A percentile compares a stretch with the other conserved stretches of the same genome.
phyloP scores from a whole-genome alignment of 2,329 filamentous ascomycete genomes.

The Metarhizium humberi region DNA sequence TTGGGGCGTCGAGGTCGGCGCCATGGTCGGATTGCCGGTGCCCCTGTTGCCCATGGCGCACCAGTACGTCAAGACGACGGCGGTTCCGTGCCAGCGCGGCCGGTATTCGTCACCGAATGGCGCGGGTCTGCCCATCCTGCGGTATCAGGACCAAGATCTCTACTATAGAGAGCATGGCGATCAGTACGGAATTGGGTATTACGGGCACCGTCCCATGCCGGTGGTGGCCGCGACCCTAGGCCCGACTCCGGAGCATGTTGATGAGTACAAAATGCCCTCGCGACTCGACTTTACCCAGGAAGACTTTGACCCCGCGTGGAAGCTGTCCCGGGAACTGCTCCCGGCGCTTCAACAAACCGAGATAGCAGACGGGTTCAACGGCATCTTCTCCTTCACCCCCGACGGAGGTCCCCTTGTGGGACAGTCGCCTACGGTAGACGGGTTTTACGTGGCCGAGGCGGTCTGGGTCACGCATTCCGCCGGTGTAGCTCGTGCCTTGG shows the following conservation, averaged over 20 bases:
- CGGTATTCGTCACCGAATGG: conserved; percentile 31
- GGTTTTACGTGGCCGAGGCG: conserved; percentile 55
- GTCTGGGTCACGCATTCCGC: conserved; percentile 60
- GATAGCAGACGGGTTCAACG: conserved; percentile 54
- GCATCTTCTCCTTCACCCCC: conserved; percentile 57
- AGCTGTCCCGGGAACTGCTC: conserved; percentile 42
- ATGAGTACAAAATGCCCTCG: conserved; percentile 55
- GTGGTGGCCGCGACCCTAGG: conserved; percentile 45
- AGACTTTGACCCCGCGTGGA: conserved; percentile 53
- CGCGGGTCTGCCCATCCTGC: conserved; percentile 47
- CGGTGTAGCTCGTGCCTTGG: conserved; percentile 51
- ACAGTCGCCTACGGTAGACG: conserved; percentile 46
- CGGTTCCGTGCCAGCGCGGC: conserved; percentile 32
- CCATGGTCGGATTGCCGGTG: conserved; percentile 48
- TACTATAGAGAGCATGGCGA: conserved; percentile 59
- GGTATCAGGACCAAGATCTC: conserved; percentile 54
- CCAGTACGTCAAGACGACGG: conserved; percentile 54
- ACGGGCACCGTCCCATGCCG: conserved; percentile 54
- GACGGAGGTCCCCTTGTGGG: conserved; percentile 53
- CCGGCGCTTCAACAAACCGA: conserved; percentile 40
- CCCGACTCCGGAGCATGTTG: conserved; percentile 40
- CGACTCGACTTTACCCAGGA: conserved; percentile 48
- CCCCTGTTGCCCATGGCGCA: conserved; percentile 53
- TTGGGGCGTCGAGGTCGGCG: conserved; percentile 57
- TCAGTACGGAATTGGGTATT: conserved; percentile 53